phyloP scores from a whole-genome alignment of 2,329 filamentous ascomycete genomes.

The Aureobasidium leucospermi region DNA sequence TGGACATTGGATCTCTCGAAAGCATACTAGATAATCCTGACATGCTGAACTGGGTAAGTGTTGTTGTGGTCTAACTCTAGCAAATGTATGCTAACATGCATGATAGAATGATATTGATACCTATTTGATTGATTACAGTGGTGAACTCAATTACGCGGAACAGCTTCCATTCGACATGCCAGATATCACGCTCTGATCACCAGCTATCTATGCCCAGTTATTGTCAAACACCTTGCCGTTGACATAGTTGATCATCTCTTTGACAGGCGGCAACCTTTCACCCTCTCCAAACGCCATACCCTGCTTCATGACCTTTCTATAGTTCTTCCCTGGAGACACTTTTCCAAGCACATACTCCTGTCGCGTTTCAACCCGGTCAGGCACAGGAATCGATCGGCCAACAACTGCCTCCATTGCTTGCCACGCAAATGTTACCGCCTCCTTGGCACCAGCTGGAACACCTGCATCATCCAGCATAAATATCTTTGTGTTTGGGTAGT shows the following conservation, averaged over 20 bases:
- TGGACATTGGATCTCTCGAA: background rate
- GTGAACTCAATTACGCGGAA: background rate
- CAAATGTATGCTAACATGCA: background rate
- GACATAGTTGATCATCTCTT: constrained; percentile 45
- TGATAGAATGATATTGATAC: constrained; percentile 5
- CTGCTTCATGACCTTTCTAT: constrained; percentile 45
- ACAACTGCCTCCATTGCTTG: constrained; percentile 54
- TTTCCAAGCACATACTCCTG: constrained; percentile 48
- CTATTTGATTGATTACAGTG: constrained; percentile 5
- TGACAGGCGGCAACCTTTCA: constrained; percentile 41
- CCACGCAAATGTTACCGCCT: constrained; percentile 54
- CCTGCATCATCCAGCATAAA: constrained; percentile 52
- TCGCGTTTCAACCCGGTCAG: constrained; percentile 47
- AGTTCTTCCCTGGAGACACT: constrained; percentile 48
- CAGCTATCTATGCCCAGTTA: constrained; percentile 28
- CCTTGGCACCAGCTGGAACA: constrained; percentile 51
- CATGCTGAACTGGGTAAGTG: constrained; percentile 9
- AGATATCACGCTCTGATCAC: too few species aligned
- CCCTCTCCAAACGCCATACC: constrained; percentile 45
- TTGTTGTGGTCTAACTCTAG: background rate
- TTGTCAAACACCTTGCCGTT: constrained; percentile 43
- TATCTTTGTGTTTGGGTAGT: constrained; percentile 44
- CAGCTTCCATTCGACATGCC: background rate
- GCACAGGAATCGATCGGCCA: constrained; percentile 48
- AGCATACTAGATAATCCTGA: constrained; percentile 4